Evolutionary conservation across 2,329 filamentous ascomycete genomes (phyloP), one percentile per base, ranked within the genome.

Genomic region (Epichloe coenophiala): DNA sequence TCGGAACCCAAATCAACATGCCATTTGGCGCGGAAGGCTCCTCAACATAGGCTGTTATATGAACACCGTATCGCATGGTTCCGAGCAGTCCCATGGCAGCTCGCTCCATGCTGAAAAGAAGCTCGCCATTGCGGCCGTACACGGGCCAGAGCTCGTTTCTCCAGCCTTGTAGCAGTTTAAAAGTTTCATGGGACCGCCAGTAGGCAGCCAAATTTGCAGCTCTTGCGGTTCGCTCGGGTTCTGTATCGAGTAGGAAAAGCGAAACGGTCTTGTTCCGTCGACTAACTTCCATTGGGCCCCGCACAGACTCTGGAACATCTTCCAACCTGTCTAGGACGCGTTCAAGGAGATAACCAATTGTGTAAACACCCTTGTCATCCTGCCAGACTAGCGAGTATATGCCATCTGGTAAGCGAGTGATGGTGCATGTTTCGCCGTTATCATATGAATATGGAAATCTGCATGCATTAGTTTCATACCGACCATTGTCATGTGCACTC

Each of bases 1-100:
- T 77, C 3, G 93, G 86, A 2, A 95, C 79, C 91, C 93, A 97
- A 40, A 98, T 74, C 60, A 81, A 83, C 43, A 95, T 68, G 17
- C 82, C 83, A 48, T 75, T 66, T 39, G 65, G 66, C 5, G 63
- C 61, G 15, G 57, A 51, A 4, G 59, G 51, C 45, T 65, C 65
- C 21, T 70, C 65, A 23, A 84, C 76, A 60, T 86, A 95, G 5
- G 79, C 86, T 31, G 80, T 86, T 77, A 94, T 80, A 65, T 95
- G 86, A 35, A 89, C 80, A 19, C 88, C 89, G 62, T 89, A 94
- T 7, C 83, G 81, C 57, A 84, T 78, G 2, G 85, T 74, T 1
- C 88, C 89, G 45, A 95, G 81, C 8, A 95, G 69, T 0, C 83
- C 78, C 51, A 79, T 78, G 5, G 84, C 88, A 15, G 77, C 74